Evolutionary conservation across 2,329 filamentous ascomycete species (phyloP).

Genomic region (Paecilomyces dactylethromorphus): DNA sequence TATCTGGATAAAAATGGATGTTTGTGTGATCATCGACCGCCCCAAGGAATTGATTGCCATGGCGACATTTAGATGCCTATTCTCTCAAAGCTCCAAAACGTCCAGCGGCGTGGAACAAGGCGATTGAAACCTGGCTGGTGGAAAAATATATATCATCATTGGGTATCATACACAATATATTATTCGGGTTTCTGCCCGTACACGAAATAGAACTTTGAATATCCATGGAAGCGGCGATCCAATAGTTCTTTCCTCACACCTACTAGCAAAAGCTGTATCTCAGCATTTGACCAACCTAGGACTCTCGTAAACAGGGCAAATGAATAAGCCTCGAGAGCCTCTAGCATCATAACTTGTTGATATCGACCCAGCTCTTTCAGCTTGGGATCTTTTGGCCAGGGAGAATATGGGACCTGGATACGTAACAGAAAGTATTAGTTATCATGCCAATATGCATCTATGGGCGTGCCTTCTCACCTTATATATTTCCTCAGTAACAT

Average conservation of each 20-base stretch:
- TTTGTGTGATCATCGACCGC: no score
- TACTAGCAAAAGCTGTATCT: conserved; percentile 24
- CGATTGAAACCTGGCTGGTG: no score
- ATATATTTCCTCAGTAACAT: conserved; percentile 16
- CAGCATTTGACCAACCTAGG: conserved; percentile 21
- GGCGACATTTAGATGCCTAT: no score
- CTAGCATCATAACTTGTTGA: conserved; percentile 12
- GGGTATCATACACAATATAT: not conserved
- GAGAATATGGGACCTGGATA: conserved; percentile 11
- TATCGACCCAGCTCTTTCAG: conserved; percentile 43
- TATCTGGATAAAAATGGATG: no score
- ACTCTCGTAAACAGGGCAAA: conserved; percentile 22
- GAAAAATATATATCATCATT: not conserved
- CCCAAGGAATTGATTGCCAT: no score
- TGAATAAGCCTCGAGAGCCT: conserved; percentile 17
- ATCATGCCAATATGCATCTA: no score
- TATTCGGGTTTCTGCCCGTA: conserved; percentile 7
- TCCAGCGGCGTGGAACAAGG: no score
- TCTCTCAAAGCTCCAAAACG: no score
- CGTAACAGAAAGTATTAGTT: not conserved
- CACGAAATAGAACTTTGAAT: conserved; percentile 13
- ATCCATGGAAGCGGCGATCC: conserved; percentile 24
- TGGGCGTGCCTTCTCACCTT: conserved; percentile 9
- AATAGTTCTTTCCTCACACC: conserved; percentile 25
- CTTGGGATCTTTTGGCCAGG: conserved; percentile 36